A percentile compares a stretch with the other conserved stretches of the same genome.
Evolutionary conservation across 2,329 filamentous ascomycete genomes (phyloP).

Genomic region (Bisporella sp.): DNA sequence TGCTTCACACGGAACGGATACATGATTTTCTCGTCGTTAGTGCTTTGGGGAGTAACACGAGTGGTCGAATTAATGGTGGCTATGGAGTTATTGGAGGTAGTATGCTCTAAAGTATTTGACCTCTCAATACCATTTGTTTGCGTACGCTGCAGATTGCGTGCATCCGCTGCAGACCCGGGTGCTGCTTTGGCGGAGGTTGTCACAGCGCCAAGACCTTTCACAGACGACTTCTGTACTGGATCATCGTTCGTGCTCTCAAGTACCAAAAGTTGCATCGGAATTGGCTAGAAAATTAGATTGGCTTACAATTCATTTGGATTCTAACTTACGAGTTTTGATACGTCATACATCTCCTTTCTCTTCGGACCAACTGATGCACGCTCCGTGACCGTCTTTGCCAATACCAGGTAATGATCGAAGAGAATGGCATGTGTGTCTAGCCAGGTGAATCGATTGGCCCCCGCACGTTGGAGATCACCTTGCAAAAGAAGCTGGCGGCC

Average conservation of each 20-base stretch:
- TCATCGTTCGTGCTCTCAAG: conserved; percentile 91
- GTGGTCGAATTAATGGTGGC: conserved; percentile 40
- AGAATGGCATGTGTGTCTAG: conserved; percentile 89
- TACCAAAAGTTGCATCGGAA: conserved; percentile 92
- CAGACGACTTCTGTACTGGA: conserved; percentile 70
- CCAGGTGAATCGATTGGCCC: conserved; percentile 84
- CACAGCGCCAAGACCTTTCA: conserved; percentile 51
- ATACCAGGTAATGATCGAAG: conserved; percentile 93
- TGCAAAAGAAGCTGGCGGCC: conserved; percentile 83
- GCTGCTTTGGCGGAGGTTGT: conserved; percentile 53
- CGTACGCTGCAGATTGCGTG: conserved; percentile 35
- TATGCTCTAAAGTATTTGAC: conserved; percentile 59
- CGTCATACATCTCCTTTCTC: conserved; percentile 80
- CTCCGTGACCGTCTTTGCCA: conserved; percentile 70
- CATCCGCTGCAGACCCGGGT: conserved; percentile 51
- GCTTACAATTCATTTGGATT: background rate
- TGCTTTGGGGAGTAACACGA: conserved; percentile 38
- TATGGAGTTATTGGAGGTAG: conserved; percentile 59
- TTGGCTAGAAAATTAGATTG: conserved; percentile 58
- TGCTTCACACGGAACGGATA: conserved; percentile 97
- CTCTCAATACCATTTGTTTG: conserved; percentile 31
- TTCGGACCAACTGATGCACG: conserved; percentile 63
- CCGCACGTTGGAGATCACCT: conserved; percentile 83
- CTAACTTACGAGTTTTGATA: conserved; percentile 70
- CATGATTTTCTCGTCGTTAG: conserved; percentile 46